Conservation (phyloP, 106 monocot genomes). For the Dendrobium chrysotoxum region DNA sequence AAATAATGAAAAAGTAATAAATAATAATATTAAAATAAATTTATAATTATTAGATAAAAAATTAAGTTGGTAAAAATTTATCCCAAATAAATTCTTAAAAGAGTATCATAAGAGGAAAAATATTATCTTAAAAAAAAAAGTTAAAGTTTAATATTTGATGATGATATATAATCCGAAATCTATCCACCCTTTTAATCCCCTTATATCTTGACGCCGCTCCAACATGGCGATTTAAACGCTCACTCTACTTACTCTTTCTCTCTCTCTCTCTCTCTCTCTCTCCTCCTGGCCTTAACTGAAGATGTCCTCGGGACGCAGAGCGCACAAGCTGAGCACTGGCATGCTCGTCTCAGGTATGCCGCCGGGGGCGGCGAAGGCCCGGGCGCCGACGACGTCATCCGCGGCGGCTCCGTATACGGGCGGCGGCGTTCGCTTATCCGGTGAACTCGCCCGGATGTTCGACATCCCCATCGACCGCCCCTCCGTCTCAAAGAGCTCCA, state of each 20-base stretch:
- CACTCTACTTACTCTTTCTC: neutral
- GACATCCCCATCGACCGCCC: constrained; percentile 9
- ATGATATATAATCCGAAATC: no score
- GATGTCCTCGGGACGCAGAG: neutral
- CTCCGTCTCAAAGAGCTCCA: neutral
- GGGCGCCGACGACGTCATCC: constrained; percentile 4
- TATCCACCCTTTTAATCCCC: no score
- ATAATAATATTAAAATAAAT: no score
- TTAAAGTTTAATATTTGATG: no score
- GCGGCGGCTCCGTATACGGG: constrained; percentile 35
- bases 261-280: neutral
- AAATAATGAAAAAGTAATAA: no score
- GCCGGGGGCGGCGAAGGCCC: constrained; percentile 22
- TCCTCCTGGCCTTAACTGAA: neutral
- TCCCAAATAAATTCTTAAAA: no score
- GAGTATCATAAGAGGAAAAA: no score
- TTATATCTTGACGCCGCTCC: no score
- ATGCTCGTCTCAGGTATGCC: constrained; percentile 39
- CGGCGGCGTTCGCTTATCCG: constrained; percentile 28
- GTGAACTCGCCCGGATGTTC: constrained; percentile 42
- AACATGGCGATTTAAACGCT: no score
- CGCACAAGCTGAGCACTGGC: constrained; percentile 42
- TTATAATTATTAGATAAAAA: no score
- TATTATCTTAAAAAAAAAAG: no score
- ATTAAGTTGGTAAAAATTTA: no score